Conservation (phyloP, 495 filamentous ascomycete species). For the Penicillium subrubescens region DNA sequence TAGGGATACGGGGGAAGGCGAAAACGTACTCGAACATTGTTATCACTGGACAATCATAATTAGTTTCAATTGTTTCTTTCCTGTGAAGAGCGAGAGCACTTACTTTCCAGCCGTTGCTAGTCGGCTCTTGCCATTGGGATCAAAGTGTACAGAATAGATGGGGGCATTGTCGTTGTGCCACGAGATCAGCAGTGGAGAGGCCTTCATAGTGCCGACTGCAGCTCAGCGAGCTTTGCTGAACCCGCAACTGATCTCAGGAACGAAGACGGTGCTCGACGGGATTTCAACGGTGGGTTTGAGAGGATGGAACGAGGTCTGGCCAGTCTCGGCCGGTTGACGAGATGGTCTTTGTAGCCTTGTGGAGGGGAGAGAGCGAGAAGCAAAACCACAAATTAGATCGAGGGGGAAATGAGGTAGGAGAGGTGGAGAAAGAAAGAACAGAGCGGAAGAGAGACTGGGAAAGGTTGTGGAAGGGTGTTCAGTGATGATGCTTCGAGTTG, state of each 20-base stretch:
- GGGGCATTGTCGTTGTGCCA: conserved; percentile 96
- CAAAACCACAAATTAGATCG: neutral
- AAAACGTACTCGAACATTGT: conserved; percentile 84
- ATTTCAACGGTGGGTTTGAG: conserved; percentile 6
- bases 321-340: conserved; percentile 10
- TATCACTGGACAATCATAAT: conserved; percentile 61
- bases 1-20: conserved; percentile 17
- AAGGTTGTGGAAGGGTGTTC: conserved; percentile 14
- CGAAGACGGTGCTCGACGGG: neutral
- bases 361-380: neutral
- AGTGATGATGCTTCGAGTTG: conserved; percentile 34
- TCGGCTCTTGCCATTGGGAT: conserved; percentile 89
- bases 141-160: conserved; percentile 95
- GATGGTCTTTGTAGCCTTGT: neutral
- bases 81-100: conserved; percentile 16
- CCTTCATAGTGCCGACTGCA: conserved; percentile 71
- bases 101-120: conserved; percentile 85
- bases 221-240: conserved; percentile 28
- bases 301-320: conserved; percentile 16
- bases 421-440: neutral
- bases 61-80: conserved; percentile 2
- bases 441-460: conserved; percentile 3
- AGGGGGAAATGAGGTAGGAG: neutral
- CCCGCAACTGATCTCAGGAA: conserved; percentile 7
- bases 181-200: conserved; percentile 84